phyloP scores from a whole-genome alignment of 1,284 basidiomycete genomes.

The Cutaneotrichosporon daszewskae region DNA sequence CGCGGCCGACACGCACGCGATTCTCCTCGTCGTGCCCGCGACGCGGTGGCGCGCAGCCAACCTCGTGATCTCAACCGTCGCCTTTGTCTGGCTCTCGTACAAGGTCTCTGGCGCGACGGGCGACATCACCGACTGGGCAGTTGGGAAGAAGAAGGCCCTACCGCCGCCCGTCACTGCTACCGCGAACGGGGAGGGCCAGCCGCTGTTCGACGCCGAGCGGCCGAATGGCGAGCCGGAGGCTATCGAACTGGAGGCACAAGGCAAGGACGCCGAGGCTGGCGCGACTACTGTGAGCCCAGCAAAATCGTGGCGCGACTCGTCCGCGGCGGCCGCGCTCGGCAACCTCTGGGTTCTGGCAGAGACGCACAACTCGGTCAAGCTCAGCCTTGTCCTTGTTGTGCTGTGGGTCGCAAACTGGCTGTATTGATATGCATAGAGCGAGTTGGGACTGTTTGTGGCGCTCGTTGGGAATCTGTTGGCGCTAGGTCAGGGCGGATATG shows the following conservation, averaged over 20 bases:
- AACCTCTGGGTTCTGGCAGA: constrained; percentile 35
- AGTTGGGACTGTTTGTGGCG: too few species aligned
- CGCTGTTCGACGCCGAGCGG: neutral
- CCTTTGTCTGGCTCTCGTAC: constrained; percentile 74
- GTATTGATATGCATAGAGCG: constrained; percentile 30
- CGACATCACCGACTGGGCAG: constrained; percentile 65
- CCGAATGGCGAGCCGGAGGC: constrained; percentile 38
- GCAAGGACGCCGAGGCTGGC: too few species aligned
- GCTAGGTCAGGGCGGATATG: too few species aligned
- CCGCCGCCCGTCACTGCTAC: constrained; percentile 25
- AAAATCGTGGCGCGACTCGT: constrained; percentile 27
- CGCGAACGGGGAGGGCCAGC: neutral
- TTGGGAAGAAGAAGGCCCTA: constrained; percentile 47
- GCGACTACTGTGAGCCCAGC: too few species aligned
- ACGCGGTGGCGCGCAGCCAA: constrained; percentile 67
- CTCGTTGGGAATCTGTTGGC: too few species aligned
- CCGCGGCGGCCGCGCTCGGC: constrained; percentile 22
- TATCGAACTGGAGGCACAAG: constrained; percentile 36
- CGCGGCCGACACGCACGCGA: constrained; percentile 76
- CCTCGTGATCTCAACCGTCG: constrained; percentile 63
- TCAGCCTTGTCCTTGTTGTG: constrained; percentile 38
- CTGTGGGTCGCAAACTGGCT: constrained; percentile 47
- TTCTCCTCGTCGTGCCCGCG: constrained; percentile 71
- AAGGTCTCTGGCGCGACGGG: constrained; percentile 68
- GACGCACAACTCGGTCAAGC: constrained; percentile 36